A percentile compares a stretch with the other conserved stretches of the same genome.
phyloP scores from a whole-genome alignment of 345 rosid species.

The Cardiospermum halicacabum region DNA sequence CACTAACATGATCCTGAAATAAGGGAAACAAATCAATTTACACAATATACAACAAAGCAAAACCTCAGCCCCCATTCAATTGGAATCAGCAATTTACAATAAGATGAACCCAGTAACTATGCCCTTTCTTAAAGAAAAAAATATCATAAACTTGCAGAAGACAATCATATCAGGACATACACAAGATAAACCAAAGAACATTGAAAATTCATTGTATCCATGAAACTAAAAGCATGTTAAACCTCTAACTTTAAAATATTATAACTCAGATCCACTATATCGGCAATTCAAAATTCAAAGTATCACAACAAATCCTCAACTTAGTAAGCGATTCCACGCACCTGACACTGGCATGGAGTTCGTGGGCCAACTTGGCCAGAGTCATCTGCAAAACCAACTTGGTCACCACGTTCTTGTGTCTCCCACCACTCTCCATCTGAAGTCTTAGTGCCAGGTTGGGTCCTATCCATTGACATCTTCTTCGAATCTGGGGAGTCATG shows the following conservation, averaged over 20 bases:
- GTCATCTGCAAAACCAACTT: slow-evolving; percentile 50
- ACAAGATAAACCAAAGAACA: not conserved
- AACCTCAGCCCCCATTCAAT: too few relatives aligned
- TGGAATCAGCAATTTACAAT: too few relatives aligned
- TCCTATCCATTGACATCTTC: slow-evolving; percentile 24
- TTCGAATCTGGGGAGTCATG: slow-evolving; percentile 31
- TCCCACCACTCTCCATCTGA: slow-evolving; percentile 89
- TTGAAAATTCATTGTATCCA: not conserved
- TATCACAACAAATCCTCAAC: not conserved
- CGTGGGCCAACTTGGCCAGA: slow-evolving; percentile 89
- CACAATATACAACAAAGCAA: too few relatives aligned
- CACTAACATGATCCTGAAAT: not conserved
- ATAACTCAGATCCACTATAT: not conserved
- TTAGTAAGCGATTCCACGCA: slow-evolving; percentile 20
- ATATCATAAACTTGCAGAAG: not conserved
- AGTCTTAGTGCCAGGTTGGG: slow-evolving; percentile 31
- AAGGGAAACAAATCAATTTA: not conserved
- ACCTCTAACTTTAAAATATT: not conserved
- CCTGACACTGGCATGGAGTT: slow-evolving; percentile 94
- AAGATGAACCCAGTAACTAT: too few relatives aligned
- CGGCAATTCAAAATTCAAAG: not conserved
- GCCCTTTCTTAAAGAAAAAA: not conserved
- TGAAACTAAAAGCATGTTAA: not conserved
- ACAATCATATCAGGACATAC: not conserved
- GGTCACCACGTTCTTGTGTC: slow-evolving; percentile 73